Percentiles rank a stretch among this genome's conserved stretches.
Evolutionary conservation across 2,329 filamentous ascomycete species (phyloP).

Genomic region (Colletotrichum sp.): DNA sequence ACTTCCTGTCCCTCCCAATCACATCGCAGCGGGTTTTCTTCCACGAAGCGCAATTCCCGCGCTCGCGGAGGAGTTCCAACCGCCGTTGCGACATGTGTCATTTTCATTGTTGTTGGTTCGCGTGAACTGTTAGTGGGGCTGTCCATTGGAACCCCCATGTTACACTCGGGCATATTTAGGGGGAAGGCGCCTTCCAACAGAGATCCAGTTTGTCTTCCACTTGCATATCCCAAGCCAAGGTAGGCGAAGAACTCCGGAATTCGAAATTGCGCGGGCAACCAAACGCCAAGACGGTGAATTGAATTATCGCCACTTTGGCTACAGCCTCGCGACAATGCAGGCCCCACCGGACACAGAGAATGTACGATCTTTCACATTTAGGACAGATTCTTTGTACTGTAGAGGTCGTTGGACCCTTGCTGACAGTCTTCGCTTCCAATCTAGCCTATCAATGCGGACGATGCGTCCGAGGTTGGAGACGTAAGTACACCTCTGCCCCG

Average conservation of each 20-base stretch:
- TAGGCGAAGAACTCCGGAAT: not conserved
- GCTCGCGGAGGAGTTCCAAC: not conserved
- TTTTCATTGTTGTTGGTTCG: not conserved
- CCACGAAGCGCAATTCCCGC: not conserved
- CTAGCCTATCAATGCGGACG: not conserved
- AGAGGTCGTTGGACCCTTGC: too few species aligned
- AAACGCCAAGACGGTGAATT: not conserved
- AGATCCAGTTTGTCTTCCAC: not conserved
- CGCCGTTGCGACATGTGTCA: not conserved
- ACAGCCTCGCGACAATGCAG: not conserved
- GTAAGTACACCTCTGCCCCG: not conserved
- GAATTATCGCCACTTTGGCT: not conserved
- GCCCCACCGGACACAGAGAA: not conserved
- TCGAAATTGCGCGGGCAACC: not conserved
- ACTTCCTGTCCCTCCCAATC: not conserved
- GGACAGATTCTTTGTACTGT: too few species aligned
- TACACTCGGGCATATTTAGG: not conserved
- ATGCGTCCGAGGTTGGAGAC: not conserved
- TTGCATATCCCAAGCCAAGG: not conserved
- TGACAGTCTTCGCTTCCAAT: too few species aligned
- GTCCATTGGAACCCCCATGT: not conserved
- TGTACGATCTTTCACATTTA: too few species aligned
- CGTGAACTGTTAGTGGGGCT: not conserved
- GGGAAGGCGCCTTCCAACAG: not conserved
- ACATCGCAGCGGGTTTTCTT: not conserved